Evolutionary conservation across 163 green algal species (phyloP), one percentile per base, ranked within the genome.

Genomic region (Trebouxiophyceae sp.): DNA sequence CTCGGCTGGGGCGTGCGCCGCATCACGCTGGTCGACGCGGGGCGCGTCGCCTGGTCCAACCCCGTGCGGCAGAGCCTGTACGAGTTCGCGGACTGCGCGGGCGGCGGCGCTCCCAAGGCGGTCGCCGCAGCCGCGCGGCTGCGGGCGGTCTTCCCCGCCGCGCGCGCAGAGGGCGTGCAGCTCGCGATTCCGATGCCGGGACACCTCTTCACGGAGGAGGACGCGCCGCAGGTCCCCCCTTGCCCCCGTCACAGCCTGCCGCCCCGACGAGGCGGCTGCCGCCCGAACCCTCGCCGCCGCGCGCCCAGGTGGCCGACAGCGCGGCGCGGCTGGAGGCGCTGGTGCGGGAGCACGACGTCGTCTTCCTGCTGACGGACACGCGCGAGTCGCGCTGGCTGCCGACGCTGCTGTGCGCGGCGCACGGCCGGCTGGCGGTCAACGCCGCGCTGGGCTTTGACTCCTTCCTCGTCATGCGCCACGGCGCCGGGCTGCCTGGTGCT

Each of bases 351-450:
- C 78, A 89, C 59, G 90, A 97, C 69, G 83, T 76, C 2, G 77
- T 97, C 16, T 98, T 96, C 77, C 76, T 98, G 62, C 85, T 98
- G 23, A 97, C 87, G 33, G 94, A 99, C 87, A 98, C 90, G 0
- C 78, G 94, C 0, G 94, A 99, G 81, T 86, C 74, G 33, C 80
- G 75, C 66, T 97, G 93, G 93, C 85, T 98, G 74, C 93, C 93
- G 12, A 93, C 88, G 2, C 74, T 98, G 58, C 76, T 97, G 32
- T 72, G 84, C 6, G 87, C 92, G 0, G 76, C 71, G 23, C 60
- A 82, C 30, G 66, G 76, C 28, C 93, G 91, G 70, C 62, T 97
- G n/a, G 87, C 87, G 54, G 90, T 99, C 80, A 97, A 92, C 33
- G 85, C 87, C 5, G 94, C 94, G 2, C 77, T 97, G 0, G 92